Evolutionary conservation across 805 yeast species (phyloP).

Genomic region (Wickerhamomyces xylosicus): DNA sequence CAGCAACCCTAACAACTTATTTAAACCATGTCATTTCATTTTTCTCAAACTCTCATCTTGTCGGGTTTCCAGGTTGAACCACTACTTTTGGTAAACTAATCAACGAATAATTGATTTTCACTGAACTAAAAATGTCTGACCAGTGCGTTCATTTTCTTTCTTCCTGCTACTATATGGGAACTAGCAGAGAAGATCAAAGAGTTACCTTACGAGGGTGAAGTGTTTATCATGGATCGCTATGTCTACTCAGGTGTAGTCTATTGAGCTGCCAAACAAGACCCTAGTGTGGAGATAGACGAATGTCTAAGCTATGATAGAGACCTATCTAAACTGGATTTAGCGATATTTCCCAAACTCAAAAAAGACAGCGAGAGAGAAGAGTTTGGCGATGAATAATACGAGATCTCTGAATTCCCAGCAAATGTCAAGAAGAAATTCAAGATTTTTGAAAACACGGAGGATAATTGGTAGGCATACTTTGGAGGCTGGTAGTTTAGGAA

Average conservation of each 20-base stretch:
- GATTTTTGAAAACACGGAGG: no score
- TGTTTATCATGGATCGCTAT: slow-evolving; percentile 74
- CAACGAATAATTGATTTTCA: slow-evolving; percentile 55
- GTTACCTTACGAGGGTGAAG: slow-evolving; percentile 39
- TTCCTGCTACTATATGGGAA: slow-evolving; percentile 95
- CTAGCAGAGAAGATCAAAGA: slow-evolving; percentile 34
- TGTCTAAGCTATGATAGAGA: slow-evolving; percentile 76
- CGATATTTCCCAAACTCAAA: slow-evolving; percentile 57
- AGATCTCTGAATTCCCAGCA: slow-evolving; percentile 58
- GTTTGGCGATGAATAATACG: slow-evolving; percentile 93
- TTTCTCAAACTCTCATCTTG: no score
- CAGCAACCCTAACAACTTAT: no score
- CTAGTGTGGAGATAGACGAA: slow-evolving; percentile 66
- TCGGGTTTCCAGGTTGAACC: slow-evolving; percentile 79
- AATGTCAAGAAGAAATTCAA: slow-evolving; percentile 55
- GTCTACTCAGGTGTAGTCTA: slow-evolving; percentile 91
- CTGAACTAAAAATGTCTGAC: slow-evolving; percentile 45
- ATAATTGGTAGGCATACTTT: no score
- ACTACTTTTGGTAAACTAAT: slow-evolving; percentile 77
- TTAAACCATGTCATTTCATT: no score
- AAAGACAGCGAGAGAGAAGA: slow-evolving; percentile 44
- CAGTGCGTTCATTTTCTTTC: slow-evolving; percentile 80
- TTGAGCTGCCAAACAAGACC: slow-evolving; percentile 81
- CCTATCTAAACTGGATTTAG: slow-evolving; percentile 76
- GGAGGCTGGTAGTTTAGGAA: no score